A percentile compares a stretch with the other conserved stretches of the same genome.
Evolutionary conservation across 441 rosid species (phyloP).

Genomic region (Mallotus repandus): DNA sequence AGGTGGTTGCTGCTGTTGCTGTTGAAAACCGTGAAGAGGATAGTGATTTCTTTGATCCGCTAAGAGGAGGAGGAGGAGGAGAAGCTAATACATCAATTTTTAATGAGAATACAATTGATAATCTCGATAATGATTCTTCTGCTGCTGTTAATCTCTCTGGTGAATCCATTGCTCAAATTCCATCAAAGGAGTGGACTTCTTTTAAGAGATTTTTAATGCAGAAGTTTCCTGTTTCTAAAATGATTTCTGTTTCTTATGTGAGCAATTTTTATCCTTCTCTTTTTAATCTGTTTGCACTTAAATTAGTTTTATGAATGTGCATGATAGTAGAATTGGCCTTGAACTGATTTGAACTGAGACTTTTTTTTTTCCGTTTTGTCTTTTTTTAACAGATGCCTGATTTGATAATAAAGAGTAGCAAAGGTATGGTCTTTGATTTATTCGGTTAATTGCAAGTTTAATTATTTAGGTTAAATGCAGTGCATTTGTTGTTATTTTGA

Average conservation of each 20-base stretch:
- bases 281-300: not conserved
- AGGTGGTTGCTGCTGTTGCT: slow-evolving; percentile 1
- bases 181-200: slow-evolving; percentile 68
- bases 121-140: slow-evolving; percentile 25
- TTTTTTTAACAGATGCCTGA: slow-evolving; percentile 56
- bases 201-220: slow-evolving; percentile 84
- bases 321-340: not conserved
- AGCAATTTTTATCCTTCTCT: slow-evolving; percentile 19
- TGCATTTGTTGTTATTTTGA: not conserved
- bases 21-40: slow-evolving; percentile 26
- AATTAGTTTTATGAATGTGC: not conserved
- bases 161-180: slow-evolving; percentile 33
- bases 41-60: slow-evolving; percentile 75
- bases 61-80: slow-evolving; percentile 48
- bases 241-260: slow-evolving; percentile 70
- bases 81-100: slow-evolving; percentile 27
- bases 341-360: not conserved
- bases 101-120: slow-evolving; percentile 29
- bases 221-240: slow-evolving; percentile 80
- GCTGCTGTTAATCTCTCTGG: slow-evolving; percentile 21
- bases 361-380: slow-evolving; percentile 6
- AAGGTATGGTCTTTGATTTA: slow-evolving; percentile 38
- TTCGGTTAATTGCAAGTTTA: not conserved
- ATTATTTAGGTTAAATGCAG: not conserved
- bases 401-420: slow-evolving; percentile 54